phyloP scores from a whole-genome alignment of 2,329 filamentous ascomycete species.

The Aspergillus spinulosporus region DNA sequence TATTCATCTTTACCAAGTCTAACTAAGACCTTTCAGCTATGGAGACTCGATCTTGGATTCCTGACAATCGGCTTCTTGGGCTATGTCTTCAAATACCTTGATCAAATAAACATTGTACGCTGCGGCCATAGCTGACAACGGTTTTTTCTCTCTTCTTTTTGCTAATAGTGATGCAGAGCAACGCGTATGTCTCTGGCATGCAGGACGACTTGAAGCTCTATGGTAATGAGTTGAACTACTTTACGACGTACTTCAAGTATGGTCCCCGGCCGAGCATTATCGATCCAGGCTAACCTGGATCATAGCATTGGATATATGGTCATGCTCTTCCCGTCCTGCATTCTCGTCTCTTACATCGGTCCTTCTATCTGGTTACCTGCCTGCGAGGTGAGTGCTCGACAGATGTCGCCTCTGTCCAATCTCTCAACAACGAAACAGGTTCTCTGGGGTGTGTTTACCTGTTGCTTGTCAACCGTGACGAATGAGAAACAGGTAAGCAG shows the following conservation, averaged over 20 bases:
- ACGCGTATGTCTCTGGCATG: conserved; percentile 15
- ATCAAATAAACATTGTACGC: conserved; percentile 13
- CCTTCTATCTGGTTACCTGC: no score
- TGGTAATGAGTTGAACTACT: conserved; percentile 14
- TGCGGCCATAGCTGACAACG: not conserved
- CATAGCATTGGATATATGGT: no score
- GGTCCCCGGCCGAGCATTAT: not conserved
- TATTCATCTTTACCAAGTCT: not conserved
- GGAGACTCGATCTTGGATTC: conserved; percentile 10
- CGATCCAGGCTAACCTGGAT: not conserved
- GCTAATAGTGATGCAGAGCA: conserved; percentile 1
- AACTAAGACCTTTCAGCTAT: conserved; percentile 4
- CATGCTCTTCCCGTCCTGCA: no score
- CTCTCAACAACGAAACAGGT: no score
- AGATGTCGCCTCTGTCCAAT: no score
- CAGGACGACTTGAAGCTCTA: conserved; percentile 8
- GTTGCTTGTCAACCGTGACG: no score
- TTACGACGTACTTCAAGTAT: conserved; percentile 13
- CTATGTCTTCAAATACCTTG: conserved; percentile 15
- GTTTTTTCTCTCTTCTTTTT: no score
- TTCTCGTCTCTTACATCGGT: no score
- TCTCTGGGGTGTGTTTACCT: no score
- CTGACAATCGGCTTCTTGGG: conserved; percentile 12
- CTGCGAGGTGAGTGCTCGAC: no score
- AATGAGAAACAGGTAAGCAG: no score